Evolutionary conservation across 106 monocot species (phyloP), one percentile per base, ranked within the genome.

Genomic region (Acorus gramineus): DNA sequence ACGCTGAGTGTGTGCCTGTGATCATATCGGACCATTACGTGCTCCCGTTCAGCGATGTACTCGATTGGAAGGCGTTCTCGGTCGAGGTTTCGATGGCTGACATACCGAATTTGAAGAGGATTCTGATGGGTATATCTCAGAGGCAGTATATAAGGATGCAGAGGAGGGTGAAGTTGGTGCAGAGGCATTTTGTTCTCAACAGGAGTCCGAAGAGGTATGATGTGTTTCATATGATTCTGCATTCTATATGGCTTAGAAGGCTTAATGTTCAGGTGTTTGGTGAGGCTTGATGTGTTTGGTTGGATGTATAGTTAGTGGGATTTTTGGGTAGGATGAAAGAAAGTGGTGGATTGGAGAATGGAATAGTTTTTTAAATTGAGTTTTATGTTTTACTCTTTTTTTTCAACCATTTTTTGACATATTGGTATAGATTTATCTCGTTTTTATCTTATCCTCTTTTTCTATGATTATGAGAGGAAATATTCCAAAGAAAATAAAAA

Each of bases 1-100:
- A 87, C 56, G 70, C 85, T 4, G 96, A 85, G 55, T 96, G 96
- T 47, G 87, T 96, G 8, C 96, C 96, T 1, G 96, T 96, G 11
- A 73, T 80, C 9, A 82, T 96, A 53, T 82, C 74, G n/a, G 78
- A 90, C 44, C 68, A 74, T 52, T 96, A 87, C 64, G 66, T 78
- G 42, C 73, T 88, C 4, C 96, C 96, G 3, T 88, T 91, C 78
- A 71, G 77, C 52, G 91, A 98, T 53, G 83, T 91, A 28, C 75
- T 98, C 10, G 76, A 98, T 42, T 98, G 96, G 96, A 77, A 73
- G 63, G 47, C 66, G 62, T 84, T 84, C 47, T 80, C 80, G 42
- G 73, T 85, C 44, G 44, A 52, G 50, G 48, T 80, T 14, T 56
- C 70, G 11, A 77, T 77, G 53, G 80, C 47, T 70, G 64, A 55